These are phyloP conservation scores for Saprolegnia parasitica DNA, from an alignment of 352 stramenopile species.

Conservation along the genomic window DNA sequence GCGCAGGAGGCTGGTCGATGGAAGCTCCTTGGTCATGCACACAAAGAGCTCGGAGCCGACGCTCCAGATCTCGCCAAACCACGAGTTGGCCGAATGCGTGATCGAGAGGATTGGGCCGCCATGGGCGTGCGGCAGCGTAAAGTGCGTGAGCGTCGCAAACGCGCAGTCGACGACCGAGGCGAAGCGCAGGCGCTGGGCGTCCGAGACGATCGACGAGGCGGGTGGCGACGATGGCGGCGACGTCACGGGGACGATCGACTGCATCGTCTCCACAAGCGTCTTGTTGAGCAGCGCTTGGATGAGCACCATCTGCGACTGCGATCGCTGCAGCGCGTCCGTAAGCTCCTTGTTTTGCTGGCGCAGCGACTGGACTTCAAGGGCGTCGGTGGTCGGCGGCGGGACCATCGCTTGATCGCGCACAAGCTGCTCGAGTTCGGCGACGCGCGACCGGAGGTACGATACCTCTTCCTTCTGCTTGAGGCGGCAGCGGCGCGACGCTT, in stretches of 20 bases:
- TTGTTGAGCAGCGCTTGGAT: constrained; percentile 27
- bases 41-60: constrained; percentile 6
- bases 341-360: constrained; percentile 24
- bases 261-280: constrained; percentile 21
- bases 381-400: neutral
- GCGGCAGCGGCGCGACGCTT: constrained; percentile 25
- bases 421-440: constrained; percentile 24
- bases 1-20: neutral
- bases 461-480: constrained; percentile 30
- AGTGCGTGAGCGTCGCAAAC: neutral
- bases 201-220: neutral
- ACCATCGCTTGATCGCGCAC: constrained; percentile 8
- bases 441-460: constrained; percentile 19
- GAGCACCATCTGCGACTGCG: constrained; percentile 18
- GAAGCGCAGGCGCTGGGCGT: neutral
- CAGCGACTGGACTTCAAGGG: neutral
- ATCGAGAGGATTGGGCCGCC: constrained; percentile 10
- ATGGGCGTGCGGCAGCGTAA: neutral
- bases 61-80: constrained; percentile 19
- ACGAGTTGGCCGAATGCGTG: neutral
- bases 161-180: neutral
- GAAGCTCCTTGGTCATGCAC: constrained; percentile 11
- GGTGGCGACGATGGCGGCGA: neutral
- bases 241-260: neutral
- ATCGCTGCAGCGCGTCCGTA: constrained; percentile 3